Conservation (phyloP, 306 rosid genomes). For the Rosa persica region DNA sequence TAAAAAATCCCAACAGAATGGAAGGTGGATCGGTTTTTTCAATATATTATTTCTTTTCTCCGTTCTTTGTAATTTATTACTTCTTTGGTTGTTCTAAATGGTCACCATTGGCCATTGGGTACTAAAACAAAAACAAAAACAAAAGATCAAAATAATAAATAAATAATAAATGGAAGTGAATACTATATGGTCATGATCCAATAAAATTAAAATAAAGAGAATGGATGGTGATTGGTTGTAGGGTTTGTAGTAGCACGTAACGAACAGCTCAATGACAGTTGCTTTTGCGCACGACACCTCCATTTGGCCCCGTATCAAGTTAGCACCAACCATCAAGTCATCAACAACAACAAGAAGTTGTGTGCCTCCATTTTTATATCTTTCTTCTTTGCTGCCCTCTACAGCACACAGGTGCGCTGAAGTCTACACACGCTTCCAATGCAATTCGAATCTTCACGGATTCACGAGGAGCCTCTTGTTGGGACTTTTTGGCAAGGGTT, state of each 20-base stretch:
- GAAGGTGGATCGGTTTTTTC: not conserved
- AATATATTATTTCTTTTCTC: not conserved
- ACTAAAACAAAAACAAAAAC: not conserved
- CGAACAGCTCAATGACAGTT: conserved; percentile 41
- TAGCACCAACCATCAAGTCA: not conserved
- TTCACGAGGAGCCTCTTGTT: not conserved
- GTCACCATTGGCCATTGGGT: not conserved
- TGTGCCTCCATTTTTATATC: not conserved
- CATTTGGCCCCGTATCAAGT: conserved; percentile 37
- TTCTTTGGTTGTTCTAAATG: not conserved
- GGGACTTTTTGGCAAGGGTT: not conserved
- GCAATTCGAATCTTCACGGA: not conserved
- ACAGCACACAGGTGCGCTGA: not conserved
- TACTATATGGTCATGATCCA: not conserved
- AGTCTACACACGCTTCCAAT: not conserved
- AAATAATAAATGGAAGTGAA: not conserved
- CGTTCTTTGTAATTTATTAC: not conserved
- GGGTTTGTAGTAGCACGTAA: conserved; percentile 10
- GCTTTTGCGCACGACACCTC: conserved; percentile 41
- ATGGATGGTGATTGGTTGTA: conserved; percentile 8
- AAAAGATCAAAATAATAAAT: not conserved
- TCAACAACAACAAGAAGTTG: not conserved
- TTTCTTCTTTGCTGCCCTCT: not conserved
- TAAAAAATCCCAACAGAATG: not conserved
- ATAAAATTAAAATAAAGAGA: not conserved